Percentiles rank a stretch among this genome's conserved stretches.
Conservation (phyloP, 2,329 filamentous ascomycete genomes). For the Aspergillus niger region DNA sequence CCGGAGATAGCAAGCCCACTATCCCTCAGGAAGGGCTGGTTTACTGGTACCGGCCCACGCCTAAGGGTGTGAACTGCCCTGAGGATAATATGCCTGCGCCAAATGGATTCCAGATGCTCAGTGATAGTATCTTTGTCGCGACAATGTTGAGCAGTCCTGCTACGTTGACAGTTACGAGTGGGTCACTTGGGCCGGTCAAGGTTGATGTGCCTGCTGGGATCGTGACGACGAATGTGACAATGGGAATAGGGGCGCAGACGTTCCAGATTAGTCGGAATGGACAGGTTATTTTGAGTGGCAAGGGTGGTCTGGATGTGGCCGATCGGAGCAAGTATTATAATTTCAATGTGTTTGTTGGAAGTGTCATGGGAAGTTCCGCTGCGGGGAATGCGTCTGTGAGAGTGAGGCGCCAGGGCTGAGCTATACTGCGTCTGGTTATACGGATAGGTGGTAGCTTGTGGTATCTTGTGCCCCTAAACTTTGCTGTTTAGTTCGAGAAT, state of each 20-base stretch:
- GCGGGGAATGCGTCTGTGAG: too few species aligned
- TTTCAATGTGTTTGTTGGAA: conserved; percentile 38
- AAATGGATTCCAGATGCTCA: conserved; percentile 28
- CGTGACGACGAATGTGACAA: conserved; percentile 32
- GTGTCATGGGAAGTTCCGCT: too few species aligned
- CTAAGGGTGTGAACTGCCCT: conserved; percentile 29
- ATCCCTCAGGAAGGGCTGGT: conserved; percentile 31
- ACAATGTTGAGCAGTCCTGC: conserved; percentile 34
- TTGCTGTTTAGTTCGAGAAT: too few species aligned
- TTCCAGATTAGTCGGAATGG: conserved; percentile 31
- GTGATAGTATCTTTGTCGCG: conserved; percentile 35
- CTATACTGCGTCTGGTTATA: too few species aligned
- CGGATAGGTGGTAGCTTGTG: too few species aligned
- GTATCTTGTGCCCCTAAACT: too few species aligned
- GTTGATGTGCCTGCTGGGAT: conserved; percentile 36
- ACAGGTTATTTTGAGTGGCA: conserved; percentile 12
- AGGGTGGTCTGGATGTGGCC: conserved; percentile 27
- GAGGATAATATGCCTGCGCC: conserved; percentile 29
- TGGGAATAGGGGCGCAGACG: conserved; percentile 34
- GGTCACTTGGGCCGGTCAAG: conserved; percentile 22
- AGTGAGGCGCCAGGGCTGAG: too few species aligned
- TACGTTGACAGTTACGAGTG: conserved; percentile 32
- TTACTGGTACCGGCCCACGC: conserved; percentile 38
- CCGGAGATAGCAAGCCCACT: conserved; percentile 6
- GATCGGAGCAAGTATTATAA: conserved; percentile 34